Conservation (phyloP, 1,139 yeast genomes). For the Yamadazyma atlantica region DNA sequence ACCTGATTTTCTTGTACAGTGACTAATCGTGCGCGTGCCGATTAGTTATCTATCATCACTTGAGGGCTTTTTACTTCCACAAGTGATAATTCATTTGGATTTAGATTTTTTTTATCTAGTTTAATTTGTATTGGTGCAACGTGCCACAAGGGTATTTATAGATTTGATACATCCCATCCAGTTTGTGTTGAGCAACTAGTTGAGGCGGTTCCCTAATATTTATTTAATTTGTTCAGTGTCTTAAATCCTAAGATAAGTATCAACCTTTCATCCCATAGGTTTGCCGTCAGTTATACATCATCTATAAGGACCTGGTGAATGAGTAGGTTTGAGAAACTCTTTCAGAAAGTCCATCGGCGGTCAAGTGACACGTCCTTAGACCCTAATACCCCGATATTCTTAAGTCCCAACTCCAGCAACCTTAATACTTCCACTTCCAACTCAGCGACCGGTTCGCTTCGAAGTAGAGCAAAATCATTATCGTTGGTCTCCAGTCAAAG, state of each 20-base stretch:
- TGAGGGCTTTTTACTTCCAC: background rate
- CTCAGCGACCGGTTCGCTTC: slow-evolving; percentile 6
- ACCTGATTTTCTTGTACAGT: too few relatives aligned
- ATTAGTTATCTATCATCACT: background rate
- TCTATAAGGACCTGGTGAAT: too few relatives aligned
- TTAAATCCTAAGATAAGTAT: too few relatives aligned
- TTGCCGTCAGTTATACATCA: too few relatives aligned
- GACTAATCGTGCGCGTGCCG: background rate
- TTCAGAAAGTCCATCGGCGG: slow-evolving; percentile 17
- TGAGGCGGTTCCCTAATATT: too few relatives aligned
- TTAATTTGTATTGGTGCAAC: too few relatives aligned
- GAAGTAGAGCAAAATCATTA: slow-evolving; percentile 17
- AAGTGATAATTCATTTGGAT: background rate
- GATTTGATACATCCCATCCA: too few relatives aligned
- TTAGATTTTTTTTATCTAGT: background rate
- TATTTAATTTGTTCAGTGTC: too few relatives aligned
- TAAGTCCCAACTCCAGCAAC: slow-evolving; percentile 5
- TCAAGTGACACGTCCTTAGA: slow-evolving; percentile 17
- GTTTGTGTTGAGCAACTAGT: too few relatives aligned
- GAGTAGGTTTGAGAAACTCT: slow-evolving; percentile 14
- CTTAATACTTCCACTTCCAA: slow-evolving; percentile 3
- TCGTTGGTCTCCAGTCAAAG: slow-evolving; percentile 10
- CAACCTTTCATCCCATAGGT: too few relatives aligned
- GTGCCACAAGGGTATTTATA: background rate
- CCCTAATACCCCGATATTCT: slow-evolving; percentile 7